phyloP scores from a whole-genome alignment of 2,329 filamentous ascomycete genomes.

The Fusarium tjaetaba region DNA sequence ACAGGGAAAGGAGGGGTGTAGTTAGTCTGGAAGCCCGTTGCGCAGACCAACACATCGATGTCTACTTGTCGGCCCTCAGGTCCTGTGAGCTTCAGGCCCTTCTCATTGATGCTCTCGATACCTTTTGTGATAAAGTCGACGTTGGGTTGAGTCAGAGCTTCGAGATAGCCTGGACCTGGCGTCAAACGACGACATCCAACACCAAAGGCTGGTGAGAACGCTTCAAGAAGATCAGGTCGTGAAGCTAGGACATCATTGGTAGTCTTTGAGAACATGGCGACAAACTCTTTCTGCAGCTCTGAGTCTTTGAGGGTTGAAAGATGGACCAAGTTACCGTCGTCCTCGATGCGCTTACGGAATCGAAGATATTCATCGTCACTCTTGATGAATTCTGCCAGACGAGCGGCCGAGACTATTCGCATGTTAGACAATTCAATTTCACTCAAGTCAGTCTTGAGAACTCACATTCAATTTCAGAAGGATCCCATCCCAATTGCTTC shows the following conservation, averaged over 20 bases:
- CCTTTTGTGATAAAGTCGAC: not conserved
- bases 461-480: not conserved
- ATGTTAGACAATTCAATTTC: not conserved
- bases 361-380: not conserved
- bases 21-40: not conserved
- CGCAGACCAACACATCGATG: not conserved
- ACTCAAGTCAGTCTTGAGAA: rapidly evolving
- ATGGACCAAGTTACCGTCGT: not conserved
- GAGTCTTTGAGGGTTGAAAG: not conserved
- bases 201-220: not conserved
- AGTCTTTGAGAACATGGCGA: not conserved
- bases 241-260: not conserved
- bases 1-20: not conserved
- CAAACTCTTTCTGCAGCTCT: not conserved
- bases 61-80: rapidly evolving
- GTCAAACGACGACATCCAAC: not conserved
- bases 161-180: not conserved
- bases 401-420: not conserved
- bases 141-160: rapidly evolving
- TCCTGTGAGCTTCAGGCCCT: not conserved
- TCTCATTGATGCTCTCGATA: not conserved
- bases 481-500: not conserved
- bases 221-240: not conserved
- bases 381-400: not conserved
- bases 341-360: not conserved